These are phyloP conservation scores for Sphagnum fallax DNA, from an alignment of 228 moss, liverwort and hornwort species.

Conservation along the genomic window DNA sequence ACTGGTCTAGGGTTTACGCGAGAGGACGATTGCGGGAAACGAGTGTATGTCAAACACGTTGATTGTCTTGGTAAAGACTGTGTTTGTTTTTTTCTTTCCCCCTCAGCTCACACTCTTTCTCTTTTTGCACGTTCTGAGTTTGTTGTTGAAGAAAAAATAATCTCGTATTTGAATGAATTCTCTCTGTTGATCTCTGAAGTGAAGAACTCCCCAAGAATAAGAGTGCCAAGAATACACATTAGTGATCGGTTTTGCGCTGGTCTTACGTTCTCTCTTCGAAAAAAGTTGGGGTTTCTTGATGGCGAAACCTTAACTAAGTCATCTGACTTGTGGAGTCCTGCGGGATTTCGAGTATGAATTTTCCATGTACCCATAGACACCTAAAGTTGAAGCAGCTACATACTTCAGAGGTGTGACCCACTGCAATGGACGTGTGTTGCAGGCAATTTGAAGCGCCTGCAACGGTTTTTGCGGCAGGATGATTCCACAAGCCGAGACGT, in stretches of 20 bases:
- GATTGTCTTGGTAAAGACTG: conserved; percentile 61
- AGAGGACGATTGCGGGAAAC: conserved; percentile 42
- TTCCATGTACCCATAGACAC: not conserved
- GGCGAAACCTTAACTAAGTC: not conserved
- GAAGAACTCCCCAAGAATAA: not conserved
- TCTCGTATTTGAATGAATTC: not conserved
- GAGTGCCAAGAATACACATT: too few relatives aligned
- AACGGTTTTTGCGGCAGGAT: conserved; percentile 79
- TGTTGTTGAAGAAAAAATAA: not conserved
- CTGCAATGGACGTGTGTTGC: conserved; percentile 8
- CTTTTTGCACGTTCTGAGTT: too few relatives aligned
- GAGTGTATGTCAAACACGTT: conserved; percentile 60
- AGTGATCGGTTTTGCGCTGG: not conserved
- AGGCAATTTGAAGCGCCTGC: conserved; percentile 79
- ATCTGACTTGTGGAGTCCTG: not conserved
- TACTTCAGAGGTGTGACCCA: not conserved
- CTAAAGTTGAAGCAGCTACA: not conserved
- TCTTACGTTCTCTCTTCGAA: too few relatives aligned
- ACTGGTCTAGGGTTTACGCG: conserved; percentile 57
- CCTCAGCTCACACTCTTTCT: not conserved
- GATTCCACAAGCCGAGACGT: conserved; percentile 56
- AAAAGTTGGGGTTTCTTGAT: too few relatives aligned
- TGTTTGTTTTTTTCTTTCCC: not conserved
- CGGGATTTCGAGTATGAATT: not conserved
- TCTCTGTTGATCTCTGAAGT: not conserved